Evolutionary conservation across 192 early-diverging fungal genomes (phyloP), one percentile per base, ranked within the genome.

Genomic region (Rhizophlyctis rosea): DNA sequence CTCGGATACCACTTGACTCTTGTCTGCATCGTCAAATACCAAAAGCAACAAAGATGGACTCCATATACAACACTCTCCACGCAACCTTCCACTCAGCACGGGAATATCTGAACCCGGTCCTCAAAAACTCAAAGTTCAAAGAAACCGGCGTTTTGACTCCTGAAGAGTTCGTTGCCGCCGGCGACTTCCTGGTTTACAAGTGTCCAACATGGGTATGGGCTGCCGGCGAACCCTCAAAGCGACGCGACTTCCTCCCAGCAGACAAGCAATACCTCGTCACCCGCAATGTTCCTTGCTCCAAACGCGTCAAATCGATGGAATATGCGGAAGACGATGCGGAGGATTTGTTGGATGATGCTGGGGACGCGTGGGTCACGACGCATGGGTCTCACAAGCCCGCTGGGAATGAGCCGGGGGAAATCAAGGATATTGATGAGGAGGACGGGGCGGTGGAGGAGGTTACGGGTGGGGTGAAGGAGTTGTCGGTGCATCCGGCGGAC

Each of bases 191-290:
- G 50, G 93, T 96, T 16, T 95, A 87, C 79, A 98, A 99, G 71
- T 99, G 97, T 69, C 95, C 95, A 13, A 99, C 97, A 13, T 99
- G 97, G 97, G 79, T 80, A 57, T 99, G 97, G 90, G 76, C 79
- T 52, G 75, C 67, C 28, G 88, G 88, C 21, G 74, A 81, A 28
- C 74, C 81, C 14, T 80, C 79, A 63, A 98, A 98, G 79, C 86
- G 83, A 5, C 60, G 72, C 25, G 78, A 77, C 64, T 78, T 69
- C 62, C 66, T 81, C 16, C 76, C 76, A 4, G 75, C 77, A 23
- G 90, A 95, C 73, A 93, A 94, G 78, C 93, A 95, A 70, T 98
- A 93, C 68, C 77, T 99, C 68, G 88, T 96, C 32, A 99, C 95
- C 31, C 81, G 90, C 63, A 96, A 95, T 71, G 91, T 99, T 3